These are phyloP conservation scores for Trichothecium sympodiale DNA, from an alignment of 2,329 filamentous ascomycete genomes.

Conservation along the genomic window DNA sequence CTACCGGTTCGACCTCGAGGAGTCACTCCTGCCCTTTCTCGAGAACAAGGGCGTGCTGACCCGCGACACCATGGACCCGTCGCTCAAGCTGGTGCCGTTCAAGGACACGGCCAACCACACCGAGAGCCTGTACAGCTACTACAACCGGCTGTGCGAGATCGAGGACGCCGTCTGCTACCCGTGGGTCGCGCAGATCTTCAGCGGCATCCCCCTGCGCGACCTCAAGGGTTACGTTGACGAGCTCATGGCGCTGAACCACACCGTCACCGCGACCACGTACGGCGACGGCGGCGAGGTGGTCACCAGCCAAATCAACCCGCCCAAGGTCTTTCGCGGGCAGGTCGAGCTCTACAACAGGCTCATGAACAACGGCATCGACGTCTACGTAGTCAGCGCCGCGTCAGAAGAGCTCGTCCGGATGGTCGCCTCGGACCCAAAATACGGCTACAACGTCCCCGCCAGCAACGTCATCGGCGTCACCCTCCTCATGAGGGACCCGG, in stretches of 20 bases:
- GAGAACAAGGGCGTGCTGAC: constrained; percentile 29
- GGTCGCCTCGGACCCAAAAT: constrained; percentile 31
- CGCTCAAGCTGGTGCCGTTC: constrained; percentile 29
- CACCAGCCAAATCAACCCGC: constrained; percentile 17
- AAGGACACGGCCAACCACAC: constrained; percentile 23
- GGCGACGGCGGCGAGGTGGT: constrained; percentile 20
- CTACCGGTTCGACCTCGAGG: constrained; percentile 29
- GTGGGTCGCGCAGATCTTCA: constrained; percentile 29
- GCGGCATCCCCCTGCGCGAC: constrained; percentile 29
- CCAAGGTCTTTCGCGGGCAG: constrained; percentile 26
- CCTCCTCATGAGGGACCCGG: constrained; percentile 20
- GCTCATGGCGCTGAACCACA: constrained; percentile 29
- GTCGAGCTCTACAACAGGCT: constrained; percentile 31
- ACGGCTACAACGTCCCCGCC: constrained; percentile 32
- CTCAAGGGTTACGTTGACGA: constrained; percentile 35
- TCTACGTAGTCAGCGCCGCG: constrained; percentile 30
- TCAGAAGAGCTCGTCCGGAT: constrained; percentile 33
- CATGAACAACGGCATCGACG: constrained; percentile 29
- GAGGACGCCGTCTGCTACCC: constrained; percentile 30
- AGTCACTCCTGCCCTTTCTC: constrained; percentile 30
- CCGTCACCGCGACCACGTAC: constrained; percentile 24
- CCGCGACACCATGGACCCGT: constrained; percentile 27
- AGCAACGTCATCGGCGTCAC: constrained; percentile 33
- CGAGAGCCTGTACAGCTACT: constrained; percentile 34
- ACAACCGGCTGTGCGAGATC: constrained; percentile 29